Percentiles rank a stretch among this genome's conserved stretches.
These are phyloP conservation scores for Hericium alpestre DNA, from an alignment of 768 basidiomycete species.

Conservation along the genomic window DNA sequence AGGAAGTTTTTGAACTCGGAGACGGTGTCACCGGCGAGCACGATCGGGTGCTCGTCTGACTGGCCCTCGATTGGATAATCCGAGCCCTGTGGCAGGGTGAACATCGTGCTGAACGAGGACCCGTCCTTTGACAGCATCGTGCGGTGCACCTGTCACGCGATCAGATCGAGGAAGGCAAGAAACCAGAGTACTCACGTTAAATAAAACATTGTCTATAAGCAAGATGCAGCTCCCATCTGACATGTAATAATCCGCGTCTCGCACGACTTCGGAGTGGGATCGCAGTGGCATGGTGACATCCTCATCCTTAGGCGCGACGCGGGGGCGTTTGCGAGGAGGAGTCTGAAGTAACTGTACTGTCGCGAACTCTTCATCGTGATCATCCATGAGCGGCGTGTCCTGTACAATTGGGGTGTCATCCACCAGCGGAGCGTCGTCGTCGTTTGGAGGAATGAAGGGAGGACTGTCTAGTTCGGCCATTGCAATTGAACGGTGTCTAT, in stretches of 20 bases:
- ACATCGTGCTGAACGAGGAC: conserved; percentile 57
- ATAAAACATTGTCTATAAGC: conserved; percentile 9
- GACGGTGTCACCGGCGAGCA: conserved; percentile 50
- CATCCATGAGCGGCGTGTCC: conserved; percentile 1
- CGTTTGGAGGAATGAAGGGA: conserved; percentile 13
- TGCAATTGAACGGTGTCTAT: background rate
- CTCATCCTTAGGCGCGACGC: conserved; percentile 4
- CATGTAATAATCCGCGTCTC: conserved; percentile 11
- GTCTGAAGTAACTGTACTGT: conserved; percentile 9
- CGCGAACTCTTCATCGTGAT: conserved; percentile 3
- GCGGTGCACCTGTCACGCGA: conserved; percentile 8
- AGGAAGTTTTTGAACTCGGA: conserved; percentile 64
- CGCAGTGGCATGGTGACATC: background rate
- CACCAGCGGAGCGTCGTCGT: background rate
- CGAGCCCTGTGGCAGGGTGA: conserved; percentile 50
- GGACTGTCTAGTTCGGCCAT: conserved; percentile 11
- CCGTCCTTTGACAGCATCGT: conserved; percentile 42
- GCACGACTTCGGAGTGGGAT: conserved; percentile 1
- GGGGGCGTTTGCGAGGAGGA: conserved; percentile 12
- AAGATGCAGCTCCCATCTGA: conserved; percentile 14
- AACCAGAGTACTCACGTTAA: conserved; percentile 7
- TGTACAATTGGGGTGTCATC: background rate
- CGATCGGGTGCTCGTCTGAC: conserved; percentile 55
- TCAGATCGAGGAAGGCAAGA: background rate
- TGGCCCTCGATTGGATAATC: conserved; percentile 39